Base-by-base conservation (phyloP, 768 basidiomycete species). In the Calocybe indica region DNA sequence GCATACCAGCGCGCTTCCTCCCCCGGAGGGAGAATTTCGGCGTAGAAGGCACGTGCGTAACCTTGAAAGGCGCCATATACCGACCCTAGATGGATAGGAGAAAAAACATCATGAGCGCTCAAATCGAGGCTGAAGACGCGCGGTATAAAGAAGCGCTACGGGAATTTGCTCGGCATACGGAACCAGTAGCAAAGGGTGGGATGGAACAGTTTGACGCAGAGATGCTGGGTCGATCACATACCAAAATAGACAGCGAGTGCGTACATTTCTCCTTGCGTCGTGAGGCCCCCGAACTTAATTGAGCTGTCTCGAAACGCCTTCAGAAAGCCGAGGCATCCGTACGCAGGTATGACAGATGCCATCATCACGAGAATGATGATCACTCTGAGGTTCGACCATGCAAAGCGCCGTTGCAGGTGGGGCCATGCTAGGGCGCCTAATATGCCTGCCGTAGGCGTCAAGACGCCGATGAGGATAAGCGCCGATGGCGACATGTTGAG, bases 1-100 rank as follows among this genome's bases (percentile, higher is more conserved):
- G 82, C 86, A 52, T 85, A 83, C 87, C 91, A 97, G 47, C 91
- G 71, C 2, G 92, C 92, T 65, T 93, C 91, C 63, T 96, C 90
- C 0, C 88, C 84, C 1, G 79, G 79, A 0, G 94, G 95, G 2
- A 98, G 75, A 45, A 99, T 66, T 57, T 89, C 89, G 1, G 91
- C 83, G 58, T 90, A 97, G 37, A 87, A 82, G 2, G 92, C 88
- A 22, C 94, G 70, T 0, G 92, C 87, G 52, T 92, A 95, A 15
- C 87, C 79, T 64, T 95, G 92, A 68, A 96, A 96, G 0, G 92
- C 88, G 4, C 94, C 93, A 55, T 88, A 93, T 1, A 92, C 76
- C 54, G 76, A 68, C 46, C 83, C 82, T 84, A 47, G 11, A 39
- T 34, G 47, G 5, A 2, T 12, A 46, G 32, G 9, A 31, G 6